Conservation (phyloP, 192 early-diverging fungal species). For the Rhizoclosmatium globosum region DNA sequence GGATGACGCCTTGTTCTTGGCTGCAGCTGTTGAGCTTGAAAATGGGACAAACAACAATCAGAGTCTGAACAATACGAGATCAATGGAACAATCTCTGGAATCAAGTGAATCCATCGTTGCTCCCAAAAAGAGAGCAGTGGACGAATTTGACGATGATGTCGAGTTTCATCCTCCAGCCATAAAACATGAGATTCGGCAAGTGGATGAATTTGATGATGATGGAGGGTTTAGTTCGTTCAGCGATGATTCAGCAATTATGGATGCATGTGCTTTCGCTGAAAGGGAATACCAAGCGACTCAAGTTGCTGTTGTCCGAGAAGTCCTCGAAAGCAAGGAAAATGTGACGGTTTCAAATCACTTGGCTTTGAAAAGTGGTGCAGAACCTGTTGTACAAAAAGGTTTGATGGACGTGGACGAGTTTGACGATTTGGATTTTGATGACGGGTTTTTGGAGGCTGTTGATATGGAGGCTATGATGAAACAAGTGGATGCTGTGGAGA, state of each 20-base stretch:
- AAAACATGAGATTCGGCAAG: no score
- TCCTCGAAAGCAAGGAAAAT: neutral
- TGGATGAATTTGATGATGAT: neutral
- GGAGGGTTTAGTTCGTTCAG: neutral
- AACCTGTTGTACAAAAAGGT: neutral
- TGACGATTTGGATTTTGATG: constrained; percentile 25
- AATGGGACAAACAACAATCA: no score
- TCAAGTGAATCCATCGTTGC: no score
- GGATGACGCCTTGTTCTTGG: no score
- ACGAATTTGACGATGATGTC: no score
- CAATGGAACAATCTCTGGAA: no score
- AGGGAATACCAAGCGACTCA: neutral
- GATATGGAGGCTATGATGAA: constrained; percentile 1
- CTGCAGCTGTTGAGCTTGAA: no score
- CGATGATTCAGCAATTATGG: neutral
- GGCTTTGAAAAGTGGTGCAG: neutral
- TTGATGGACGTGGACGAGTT: constrained; percentile 8
- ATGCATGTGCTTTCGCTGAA: neutral
- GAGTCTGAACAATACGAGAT: no score
- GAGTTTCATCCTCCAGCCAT: no score
- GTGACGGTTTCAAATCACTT: neutral
- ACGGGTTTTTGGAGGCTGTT: neutral
- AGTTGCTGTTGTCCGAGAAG: neutral
- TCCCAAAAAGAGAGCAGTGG: no score
- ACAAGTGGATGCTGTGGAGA: neutral